Evolutionary conservation across 176 grass and related monocot genomes (phyloP).

Genomic region (Secale cereale): DNA sequence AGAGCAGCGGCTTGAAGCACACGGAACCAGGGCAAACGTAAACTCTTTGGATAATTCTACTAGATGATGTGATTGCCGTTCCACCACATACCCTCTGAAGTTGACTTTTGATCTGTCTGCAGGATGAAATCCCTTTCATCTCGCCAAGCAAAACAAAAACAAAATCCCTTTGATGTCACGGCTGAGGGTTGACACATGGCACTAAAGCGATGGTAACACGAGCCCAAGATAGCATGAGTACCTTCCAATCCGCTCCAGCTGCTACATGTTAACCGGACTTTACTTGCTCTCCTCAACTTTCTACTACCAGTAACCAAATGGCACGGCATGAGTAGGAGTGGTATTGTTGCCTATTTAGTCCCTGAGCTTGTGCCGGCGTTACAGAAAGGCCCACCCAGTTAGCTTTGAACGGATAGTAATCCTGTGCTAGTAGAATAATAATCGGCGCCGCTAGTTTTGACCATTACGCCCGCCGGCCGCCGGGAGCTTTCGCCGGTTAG

Average conservation of each 20-base stretch:
- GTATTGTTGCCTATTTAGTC: too few species aligned
- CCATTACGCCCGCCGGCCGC: not conserved
- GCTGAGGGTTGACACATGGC: not conserved
- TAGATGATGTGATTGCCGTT: too few species aligned
- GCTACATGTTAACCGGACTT: not conserved
- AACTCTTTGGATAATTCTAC: too few species aligned
- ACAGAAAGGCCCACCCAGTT: not conserved
- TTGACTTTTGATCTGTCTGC: too few species aligned
- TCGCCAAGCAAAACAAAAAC: too few species aligned
- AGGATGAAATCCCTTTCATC: too few species aligned
- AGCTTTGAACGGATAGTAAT: not conserved
- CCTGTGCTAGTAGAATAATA: not conserved
- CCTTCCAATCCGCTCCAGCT: not conserved
- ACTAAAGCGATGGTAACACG: not conserved
- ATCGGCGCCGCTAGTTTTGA: constrained; percentile 28
- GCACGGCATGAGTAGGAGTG: too few species aligned
- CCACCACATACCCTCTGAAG: too few species aligned
- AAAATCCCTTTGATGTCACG: not conserved
- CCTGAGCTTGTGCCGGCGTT: not conserved
- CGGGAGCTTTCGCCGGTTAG: not conserved
- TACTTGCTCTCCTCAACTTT: not conserved
- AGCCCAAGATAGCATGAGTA: not conserved
- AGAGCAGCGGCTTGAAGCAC: too few species aligned
- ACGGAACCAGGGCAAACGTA: too few species aligned
- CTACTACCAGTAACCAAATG: too few species aligned